A percentile compares a stretch with the other conserved stretches of the same genome.
These are phyloP conservation scores for Escovopsis weberi DNA, from an alignment of 2,329 filamentous ascomycete species.

Conservation along the genomic window DNA sequence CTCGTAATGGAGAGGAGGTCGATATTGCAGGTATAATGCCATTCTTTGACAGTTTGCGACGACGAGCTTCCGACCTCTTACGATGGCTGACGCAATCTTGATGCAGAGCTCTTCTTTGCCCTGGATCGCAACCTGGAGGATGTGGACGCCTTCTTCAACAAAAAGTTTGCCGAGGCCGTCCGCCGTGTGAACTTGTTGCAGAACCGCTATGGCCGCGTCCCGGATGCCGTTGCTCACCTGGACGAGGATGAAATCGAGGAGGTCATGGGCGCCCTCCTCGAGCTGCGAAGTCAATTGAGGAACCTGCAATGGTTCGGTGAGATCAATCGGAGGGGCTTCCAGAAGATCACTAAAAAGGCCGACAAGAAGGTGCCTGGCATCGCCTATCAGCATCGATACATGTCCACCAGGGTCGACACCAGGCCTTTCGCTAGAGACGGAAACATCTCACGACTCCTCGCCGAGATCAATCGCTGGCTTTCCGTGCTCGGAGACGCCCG, in stretches of 20 bases:
- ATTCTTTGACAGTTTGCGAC: slow-evolving; percentile 7
- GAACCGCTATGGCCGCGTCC: slow-evolving; percentile 67
- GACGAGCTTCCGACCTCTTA: slow-evolving; percentile 17
- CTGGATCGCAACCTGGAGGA: slow-evolving; percentile 95
- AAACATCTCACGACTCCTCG: slow-evolving; percentile 32
- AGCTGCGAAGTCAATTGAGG: slow-evolving; percentile 72
- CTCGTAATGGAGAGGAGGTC: slow-evolving; percentile 55
- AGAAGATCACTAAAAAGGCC: slow-evolving; percentile 98
- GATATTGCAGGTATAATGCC: slow-evolving; percentile 74
- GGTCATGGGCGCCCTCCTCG: slow-evolving; percentile 75
- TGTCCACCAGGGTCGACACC: slow-evolving; percentile 81
- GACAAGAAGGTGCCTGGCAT: slow-evolving; percentile 81
- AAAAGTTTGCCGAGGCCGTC: slow-evolving; percentile 74
- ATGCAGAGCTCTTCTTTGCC: slow-evolving; percentile 84
- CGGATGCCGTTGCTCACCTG: slow-evolving; percentile 54
- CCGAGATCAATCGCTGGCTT: slow-evolving; percentile 79
- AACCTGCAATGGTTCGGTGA: slow-evolving; percentile 97
- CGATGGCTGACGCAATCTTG: slow-evolving; percentile 3
- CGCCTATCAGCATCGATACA: slow-evolving; percentile 68
- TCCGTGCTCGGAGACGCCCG: slow-evolving; percentile 67
- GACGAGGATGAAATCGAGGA: slow-evolving; percentile 87
- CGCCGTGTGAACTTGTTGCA: slow-evolving; percentile 76
- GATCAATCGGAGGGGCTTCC: slow-evolving; percentile 85
- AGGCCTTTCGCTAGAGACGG: slow-evolving; percentile 71
- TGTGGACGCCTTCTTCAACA: slow-evolving; percentile 94